phyloP scores from a whole-genome alignment of 768 basidiomycete genomes.

The Paxillus ammoniavirescens region DNA sequence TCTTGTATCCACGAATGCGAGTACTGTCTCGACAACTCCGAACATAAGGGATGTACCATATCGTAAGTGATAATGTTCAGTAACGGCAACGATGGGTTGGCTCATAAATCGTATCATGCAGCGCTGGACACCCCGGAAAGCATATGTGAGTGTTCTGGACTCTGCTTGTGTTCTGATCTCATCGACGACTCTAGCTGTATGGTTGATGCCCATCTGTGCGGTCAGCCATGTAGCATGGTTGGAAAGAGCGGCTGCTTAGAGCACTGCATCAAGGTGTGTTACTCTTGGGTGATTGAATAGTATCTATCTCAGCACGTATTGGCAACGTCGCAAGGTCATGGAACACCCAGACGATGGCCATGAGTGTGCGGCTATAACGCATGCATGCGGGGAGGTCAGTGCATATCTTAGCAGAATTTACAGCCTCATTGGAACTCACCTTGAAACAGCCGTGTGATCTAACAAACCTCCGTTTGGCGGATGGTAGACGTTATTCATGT shows the following conservation, averaged over 20 bases:
- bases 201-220: slow-evolving; percentile 48
- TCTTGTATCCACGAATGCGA: slow-evolving; percentile 39
- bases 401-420: neutral
- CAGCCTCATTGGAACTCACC: neutral
- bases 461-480: slow-evolving; percentile 20
- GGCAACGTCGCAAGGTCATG: slow-evolving; percentile 30
- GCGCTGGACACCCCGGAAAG: slow-evolving; percentile 48
- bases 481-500: slow-evolving; percentile 35
- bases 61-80: slow-evolving; percentile 32
- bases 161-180: neutral
- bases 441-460: slow-evolving; percentile 39
- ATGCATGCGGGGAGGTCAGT: slow-evolving; percentile 50
- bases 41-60: slow-evolving; percentile 37
- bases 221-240: slow-evolving; percentile 40
- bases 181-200: slow-evolving; percentile 38
- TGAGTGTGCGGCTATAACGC: slow-evolving; percentile 44
- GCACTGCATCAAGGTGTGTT: slow-evolving; percentile 46
- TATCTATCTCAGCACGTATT: neutral
- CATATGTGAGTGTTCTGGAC: slow-evolving; percentile 41
- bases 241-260: slow-evolving; percentile 47
- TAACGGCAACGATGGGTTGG: neutral
- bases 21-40: slow-evolving; percentile 36
- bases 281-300: neutral
- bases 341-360: slow-evolving; percentile 46
- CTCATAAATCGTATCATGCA: slow-evolving; percentile 11